Base-by-base conservation (phyloP, 1,139 yeast genomes). In the Keqinozyma sinolaborantium region DNA sequence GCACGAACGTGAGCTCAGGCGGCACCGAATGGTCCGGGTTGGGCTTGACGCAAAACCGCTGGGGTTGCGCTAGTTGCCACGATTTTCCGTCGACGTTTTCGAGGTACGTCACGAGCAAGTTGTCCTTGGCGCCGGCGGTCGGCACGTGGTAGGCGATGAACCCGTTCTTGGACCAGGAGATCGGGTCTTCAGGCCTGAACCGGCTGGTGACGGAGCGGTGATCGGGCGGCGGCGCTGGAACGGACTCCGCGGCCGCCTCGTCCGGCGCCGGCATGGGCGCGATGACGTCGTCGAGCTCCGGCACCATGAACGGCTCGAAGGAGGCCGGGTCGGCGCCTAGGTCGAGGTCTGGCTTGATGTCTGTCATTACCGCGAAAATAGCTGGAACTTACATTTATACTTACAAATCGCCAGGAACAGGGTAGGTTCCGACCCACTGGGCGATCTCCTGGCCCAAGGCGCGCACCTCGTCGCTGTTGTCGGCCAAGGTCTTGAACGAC, bases 81-180 rank as follows among this genome's bases (percentile, higher is more conserved):
- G 64, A 50, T 24, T 64, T 63, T 0, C 90, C 92, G 45, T 80
- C 77, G 11, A 71, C 52, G 42, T 84, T 77, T 42, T 77, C 83
- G 32, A 83, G 53, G 51, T 79, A 77, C 2, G 88, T 76, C 38
- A 83, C 58, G 32, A 62, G 58, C 25, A 83, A 51, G 39, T 58
- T 64, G 31, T 58, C 50, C 25, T 50, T 52, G 13, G 44, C 33
- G 19, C 41, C 29, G 8, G 34, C 24, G 2, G 41, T 40, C 32
- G 64, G 64, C 13, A 57, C 42, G 4, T 75, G 60, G 44, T 77
- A 82, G 2, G 90, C 92, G 15, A 84, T 69, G 46, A 81, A 77
- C 12, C 94, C 94, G 47, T 78, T 79, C 40, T 75, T 70, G 13
- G 88, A 81, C 95, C 94, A 84, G 13, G 87, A 72, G 20, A 83